Base-by-base conservation (phyloP, 768 basidiomycete genomes). In the Termitomyces sp. region DNA sequence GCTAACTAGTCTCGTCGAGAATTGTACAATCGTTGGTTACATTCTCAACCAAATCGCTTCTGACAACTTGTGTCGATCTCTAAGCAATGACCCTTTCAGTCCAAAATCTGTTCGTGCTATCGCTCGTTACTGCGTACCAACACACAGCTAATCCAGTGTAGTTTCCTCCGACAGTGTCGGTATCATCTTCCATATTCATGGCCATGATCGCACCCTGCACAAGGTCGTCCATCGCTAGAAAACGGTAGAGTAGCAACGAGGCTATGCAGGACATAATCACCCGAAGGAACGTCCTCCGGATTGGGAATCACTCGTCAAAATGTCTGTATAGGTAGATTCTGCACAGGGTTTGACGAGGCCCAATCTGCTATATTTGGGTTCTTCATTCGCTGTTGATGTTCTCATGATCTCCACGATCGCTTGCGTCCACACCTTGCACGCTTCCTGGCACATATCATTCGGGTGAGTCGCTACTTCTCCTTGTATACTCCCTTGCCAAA, bases 381-480 rank as follows among this genome's bases (percentile, higher is more conserved):
- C 27, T 32, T 47, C 46, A n/a, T 51, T n/a, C 7, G 22, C 16
- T 12, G 51, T 63, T 13, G 67, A 60, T n/a, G 66, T 66, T 48
- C 68, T 64, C 66, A 79, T 69, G 34, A 76, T 70, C 48, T 64
- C 61, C 5, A 65, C 64, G 45, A 79, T 75, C 27, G 68, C 65
- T 1, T 65, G 65, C 7, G 75, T 70, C 76, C 78, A 78, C 22
- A 76, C 67, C 53, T 72, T 72, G 57, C 78, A 80, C 14, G 73
- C 76, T 55, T 80, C 79, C 20, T 65, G 57, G 52, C 77, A 79
- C 52, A 80, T 58, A n/a, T 45, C 18, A 53, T 71, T 76, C 9
- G 78, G 76, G 62, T 81, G 79, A 5, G 79, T 80, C 63, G 62
- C 78, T 79, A 63, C 76, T 79, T 51, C 74, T 69, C 45, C 71